A percentile compares a stretch with the other conserved stretches of the same genome.
phyloP scores from a whole-genome alignment of 169 alveolate species.

The Plasmodium fragile region DNA sequence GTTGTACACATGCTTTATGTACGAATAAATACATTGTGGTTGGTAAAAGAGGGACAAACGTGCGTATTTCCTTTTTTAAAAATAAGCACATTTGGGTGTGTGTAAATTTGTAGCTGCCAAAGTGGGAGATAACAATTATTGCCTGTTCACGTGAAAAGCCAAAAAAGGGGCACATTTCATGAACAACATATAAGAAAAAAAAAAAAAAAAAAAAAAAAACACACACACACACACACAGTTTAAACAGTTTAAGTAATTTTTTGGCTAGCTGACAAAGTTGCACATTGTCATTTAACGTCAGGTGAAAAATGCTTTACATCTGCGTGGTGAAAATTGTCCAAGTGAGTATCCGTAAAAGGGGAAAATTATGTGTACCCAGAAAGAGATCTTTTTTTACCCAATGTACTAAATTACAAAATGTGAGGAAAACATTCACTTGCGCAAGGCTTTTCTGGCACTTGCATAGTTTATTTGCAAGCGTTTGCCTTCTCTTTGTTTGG shows the following conservation, averaged over 20 bases:
- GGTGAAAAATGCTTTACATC: background rate
- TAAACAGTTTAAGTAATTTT: background rate
- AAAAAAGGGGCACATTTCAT: background rate
- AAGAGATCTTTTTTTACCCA: background rate
- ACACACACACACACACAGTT: background rate
- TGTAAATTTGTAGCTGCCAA: background rate
- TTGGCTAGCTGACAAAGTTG: background rate
- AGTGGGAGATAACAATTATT: background rate
- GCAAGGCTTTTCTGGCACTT: background rate
- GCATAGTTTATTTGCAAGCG: background rate
- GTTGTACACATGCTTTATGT: background rate
- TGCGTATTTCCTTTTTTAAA: background rate
- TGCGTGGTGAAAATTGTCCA: background rate
- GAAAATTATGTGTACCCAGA: background rate
- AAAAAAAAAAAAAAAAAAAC: background rate
- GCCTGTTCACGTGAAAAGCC: background rate
- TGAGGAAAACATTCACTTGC: background rate
- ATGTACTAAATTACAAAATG: background rate
- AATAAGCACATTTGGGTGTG: background rate
- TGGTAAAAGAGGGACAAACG: background rate
- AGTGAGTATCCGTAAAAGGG: background rate
- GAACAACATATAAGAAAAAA: background rate
- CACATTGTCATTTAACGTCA: background rate
- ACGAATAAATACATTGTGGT: background rate
- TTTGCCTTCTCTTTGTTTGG: background rate